A percentile compares a stretch with the other conserved stretches of the same genome.
Conservation (phyloP, 768 basidiomycete genomes). For the Rhizopogon rudus region DNA sequence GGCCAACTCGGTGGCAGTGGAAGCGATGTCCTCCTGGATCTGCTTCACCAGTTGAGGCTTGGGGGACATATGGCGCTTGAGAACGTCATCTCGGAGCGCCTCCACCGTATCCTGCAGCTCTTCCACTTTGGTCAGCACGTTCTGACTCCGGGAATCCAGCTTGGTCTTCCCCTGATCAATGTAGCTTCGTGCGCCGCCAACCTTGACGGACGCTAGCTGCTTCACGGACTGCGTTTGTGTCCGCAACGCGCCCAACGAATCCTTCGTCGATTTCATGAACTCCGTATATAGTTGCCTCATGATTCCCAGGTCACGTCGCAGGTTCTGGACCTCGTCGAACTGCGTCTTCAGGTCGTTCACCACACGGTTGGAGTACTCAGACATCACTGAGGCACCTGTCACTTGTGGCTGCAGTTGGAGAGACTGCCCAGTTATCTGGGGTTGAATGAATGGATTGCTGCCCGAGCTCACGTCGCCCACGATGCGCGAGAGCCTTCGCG, state of each 20-base stretch:
- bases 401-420: slow-evolving; percentile 55
- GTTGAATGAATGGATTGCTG: slow-evolving; percentile 35
- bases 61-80: slow-evolving; percentile 83
- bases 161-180: slow-evolving; percentile 91
- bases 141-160: slow-evolving; percentile 86
- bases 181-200: slow-evolving; percentile 83
- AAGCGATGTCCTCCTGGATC: slow-evolving; percentile 67
- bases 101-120: slow-evolving; percentile 91
- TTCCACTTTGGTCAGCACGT: slow-evolving; percentile 87
- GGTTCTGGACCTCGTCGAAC: slow-evolving; percentile 91
- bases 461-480: slow-evolving; percentile 40
- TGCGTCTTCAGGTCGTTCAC: slow-evolving; percentile 85
- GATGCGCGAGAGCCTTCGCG: slow-evolving; percentile 69
- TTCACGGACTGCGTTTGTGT: slow-evolving; percentile 85
- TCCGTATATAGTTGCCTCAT: slow-evolving; percentile 95
- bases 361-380: slow-evolving; percentile 69
- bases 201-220: slow-evolving; percentile 73
- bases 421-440: slow-evolving; percentile 65
- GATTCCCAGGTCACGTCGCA: slow-evolving; percentile 88
- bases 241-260: slow-evolving; percentile 71
- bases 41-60: slow-evolving; percentile 65
- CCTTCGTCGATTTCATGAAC: slow-evolving; percentile 90
- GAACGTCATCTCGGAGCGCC: slow-evolving; percentile 83
- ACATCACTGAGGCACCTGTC: slow-evolving; percentile 70
- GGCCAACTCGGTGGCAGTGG: slow-evolving; percentile 63